Evolutionary conservation across 2,329 filamentous ascomycete species (phyloP), one percentile per base, ranked within the genome.

Genomic region (Beauveria sp.): DNA sequence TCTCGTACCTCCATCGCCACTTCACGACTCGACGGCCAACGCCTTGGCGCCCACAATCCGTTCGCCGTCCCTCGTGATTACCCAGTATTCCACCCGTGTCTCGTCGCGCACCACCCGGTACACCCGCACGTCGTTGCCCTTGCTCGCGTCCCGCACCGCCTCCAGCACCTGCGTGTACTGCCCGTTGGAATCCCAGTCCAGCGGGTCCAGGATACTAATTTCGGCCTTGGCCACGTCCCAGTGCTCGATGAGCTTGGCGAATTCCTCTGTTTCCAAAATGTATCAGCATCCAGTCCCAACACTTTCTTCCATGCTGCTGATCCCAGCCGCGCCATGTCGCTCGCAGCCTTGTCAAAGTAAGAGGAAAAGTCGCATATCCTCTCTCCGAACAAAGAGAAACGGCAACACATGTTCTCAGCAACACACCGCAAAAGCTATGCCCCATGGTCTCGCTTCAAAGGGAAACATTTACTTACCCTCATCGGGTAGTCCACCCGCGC

Each of bases 11-110:
- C 22, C 40, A 7, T 18, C 46, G 12, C 20, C 30, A 18, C 34
- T 2, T 53, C 52, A 63, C 57, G 61, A 63, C 80, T 96, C 92
- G 64, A 96, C 80, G 28, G 88, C 84, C 75, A 91, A 76, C 12
- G 88, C 90, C 80, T 91, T 93, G 61, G 88, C 80, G 16, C 92
- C 92, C 8, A 96, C 85, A 63, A 96, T 69, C 74, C 80, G 82
- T 20, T 79, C 81, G 14, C 80, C 81, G 55, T 81, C 75, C 75
- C 68, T 87, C 80, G 66, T 88, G 71, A 96, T 77, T 62, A 96
- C 77, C 82, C 87, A 96, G 73, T 96, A 96, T 75, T 96, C 90
- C 16, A 81, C 80, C 70, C 88, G 82, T 28, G 86, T 84, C 14
- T 78, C 77, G 50, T 83, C 85, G 67, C 84, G 78, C 62, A 80